A percentile compares a stretch with the other conserved stretches of the same genome.
Evolutionary conservation across 2,329 filamentous ascomycete genomes (phyloP).

Genomic region (Septoria linicola): DNA sequence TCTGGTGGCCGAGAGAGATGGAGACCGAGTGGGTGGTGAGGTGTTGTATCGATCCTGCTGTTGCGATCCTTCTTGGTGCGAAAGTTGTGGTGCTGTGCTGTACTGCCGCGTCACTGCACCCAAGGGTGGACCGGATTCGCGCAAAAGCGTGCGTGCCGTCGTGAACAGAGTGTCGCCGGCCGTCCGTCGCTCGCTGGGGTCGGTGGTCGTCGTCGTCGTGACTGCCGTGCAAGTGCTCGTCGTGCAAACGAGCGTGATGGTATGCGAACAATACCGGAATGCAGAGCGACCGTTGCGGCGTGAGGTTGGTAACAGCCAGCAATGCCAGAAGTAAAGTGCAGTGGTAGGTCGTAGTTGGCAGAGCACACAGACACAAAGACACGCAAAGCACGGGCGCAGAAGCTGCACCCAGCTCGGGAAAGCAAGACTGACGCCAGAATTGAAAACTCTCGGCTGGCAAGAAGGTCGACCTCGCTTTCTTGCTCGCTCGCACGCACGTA

Average conservation of each 20-base stretch:
- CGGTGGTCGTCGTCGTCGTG: slow-evolving; percentile 3
- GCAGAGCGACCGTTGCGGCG: slow-evolving; percentile 14
- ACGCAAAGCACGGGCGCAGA: no score
- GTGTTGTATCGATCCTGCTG: slow-evolving; percentile 5
- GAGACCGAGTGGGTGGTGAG: not conserved
- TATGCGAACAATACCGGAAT: slow-evolving; percentile 30
- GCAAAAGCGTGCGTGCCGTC: not conserved
- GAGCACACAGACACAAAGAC: not conserved
- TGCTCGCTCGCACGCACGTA: no score
- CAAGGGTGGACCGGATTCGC: slow-evolving; percentile 5
- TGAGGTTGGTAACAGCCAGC: slow-evolving; percentile 8
- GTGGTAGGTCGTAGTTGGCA: not conserved
- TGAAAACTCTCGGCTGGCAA: no score
- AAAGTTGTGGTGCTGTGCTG: slow-evolving; percentile 16
- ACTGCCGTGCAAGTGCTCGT: slow-evolving; percentile 7
- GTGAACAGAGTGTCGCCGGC: slow-evolving; percentile 2
- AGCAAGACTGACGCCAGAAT: no score
- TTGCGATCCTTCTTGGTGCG: slow-evolving; percentile 11
- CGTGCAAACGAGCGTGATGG: slow-evolving; percentile 31
- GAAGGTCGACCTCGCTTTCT: no score
- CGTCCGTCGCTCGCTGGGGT: slow-evolving; percentile 4
- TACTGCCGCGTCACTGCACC: slow-evolving; percentile 10
- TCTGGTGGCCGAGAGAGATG: slow-evolving; percentile 14
- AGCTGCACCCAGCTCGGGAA: no score
- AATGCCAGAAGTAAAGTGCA: not conserved